phyloP scores from a whole-genome alignment of 768 basidiomycete genomes.

The Mycena kentingensis region DNA sequence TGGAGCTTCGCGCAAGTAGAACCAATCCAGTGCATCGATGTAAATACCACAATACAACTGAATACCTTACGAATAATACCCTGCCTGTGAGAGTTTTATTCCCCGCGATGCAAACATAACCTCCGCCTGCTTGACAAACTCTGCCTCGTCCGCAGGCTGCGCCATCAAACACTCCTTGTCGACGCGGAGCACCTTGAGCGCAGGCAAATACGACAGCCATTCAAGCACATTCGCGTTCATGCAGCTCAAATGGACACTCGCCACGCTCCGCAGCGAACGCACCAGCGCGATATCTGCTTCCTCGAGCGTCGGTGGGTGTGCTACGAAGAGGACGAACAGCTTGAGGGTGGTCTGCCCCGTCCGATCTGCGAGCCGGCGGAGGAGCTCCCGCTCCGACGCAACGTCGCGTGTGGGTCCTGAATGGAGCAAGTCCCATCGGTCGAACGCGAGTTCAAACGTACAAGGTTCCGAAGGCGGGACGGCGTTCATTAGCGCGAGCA shows the following conservation, averaged over 20 bases:
- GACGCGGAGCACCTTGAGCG: neutral
- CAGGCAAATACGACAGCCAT: neutral
- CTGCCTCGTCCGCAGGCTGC: neutral
- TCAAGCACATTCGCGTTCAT: neutral
- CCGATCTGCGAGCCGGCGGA: neutral
- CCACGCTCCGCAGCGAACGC: neutral
- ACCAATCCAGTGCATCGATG: too few relatives aligned
- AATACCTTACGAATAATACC: too few relatives aligned
- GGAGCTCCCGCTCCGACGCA: neutral
- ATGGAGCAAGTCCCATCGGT: neutral
- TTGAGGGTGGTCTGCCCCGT: neutral
- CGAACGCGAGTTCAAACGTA: neutral
- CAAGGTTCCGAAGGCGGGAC: neutral
- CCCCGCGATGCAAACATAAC: neutral
- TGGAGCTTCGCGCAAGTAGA: too few relatives aligned
- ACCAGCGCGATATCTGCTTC: neutral
- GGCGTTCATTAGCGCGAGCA: neutral
- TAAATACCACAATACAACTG: too few relatives aligned
- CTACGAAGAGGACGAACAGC: neutral
- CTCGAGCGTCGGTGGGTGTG: neutral
- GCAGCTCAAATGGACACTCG: neutral
- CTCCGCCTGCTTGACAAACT: neutral
- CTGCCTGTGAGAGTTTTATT: too few relatives aligned
- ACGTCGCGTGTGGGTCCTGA: neutral
- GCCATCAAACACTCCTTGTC: neutral